Base-by-base conservation (phyloP, 805 yeast species). In the Metschnikowia borealis region DNA sequence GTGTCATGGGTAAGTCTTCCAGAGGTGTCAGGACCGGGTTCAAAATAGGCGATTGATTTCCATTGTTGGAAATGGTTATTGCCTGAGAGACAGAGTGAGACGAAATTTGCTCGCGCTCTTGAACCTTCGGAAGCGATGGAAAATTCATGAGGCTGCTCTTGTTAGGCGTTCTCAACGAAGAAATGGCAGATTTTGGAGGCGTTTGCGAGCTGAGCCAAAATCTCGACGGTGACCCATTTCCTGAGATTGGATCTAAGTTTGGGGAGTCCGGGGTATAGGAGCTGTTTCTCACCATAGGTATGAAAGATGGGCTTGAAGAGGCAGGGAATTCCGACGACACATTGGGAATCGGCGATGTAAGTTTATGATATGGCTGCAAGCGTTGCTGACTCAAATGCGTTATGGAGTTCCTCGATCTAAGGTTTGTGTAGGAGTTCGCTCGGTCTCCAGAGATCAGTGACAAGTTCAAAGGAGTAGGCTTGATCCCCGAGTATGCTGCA, bases 211-310 rank as follows among this genome's bases (percentile, higher is more conserved):
- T 69, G 41, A 81, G 63, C 73, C 80, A 75, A 53, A 80, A 79
- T 44, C 79, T 62, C 4, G 83, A 78, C 1, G 85, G 85, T 0
- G 83, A 78, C 5, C 80, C 82, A 2, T 78, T 77, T 14, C 80
- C 44, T 4, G 82, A 78, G 0, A 76, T 71, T 2, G 85, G 83
- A 40, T 68, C 75, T 47, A 81, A 64, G 47, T 70, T 69, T 0
- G 84, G 84, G 0, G 83, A 78, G 47, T 77, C 82, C 0, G 84
- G 83, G 10, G 65, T 60, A 33, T 41, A 35, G 51, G 46, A 47
- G 44, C 32, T 52, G 47, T 54, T 51, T 43, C 54, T 52, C 11
- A 38, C 51, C 39, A 63, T 60, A 6, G 75, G 74, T 18, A 70
- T 69, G 50, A 62, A 60, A 45, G 68, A 69, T 20, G 64, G 61